Evolutionary conservation across 75 land plant genomes (phyloP).

Genomic region (Cunninghamia lanceolata): DNA sequence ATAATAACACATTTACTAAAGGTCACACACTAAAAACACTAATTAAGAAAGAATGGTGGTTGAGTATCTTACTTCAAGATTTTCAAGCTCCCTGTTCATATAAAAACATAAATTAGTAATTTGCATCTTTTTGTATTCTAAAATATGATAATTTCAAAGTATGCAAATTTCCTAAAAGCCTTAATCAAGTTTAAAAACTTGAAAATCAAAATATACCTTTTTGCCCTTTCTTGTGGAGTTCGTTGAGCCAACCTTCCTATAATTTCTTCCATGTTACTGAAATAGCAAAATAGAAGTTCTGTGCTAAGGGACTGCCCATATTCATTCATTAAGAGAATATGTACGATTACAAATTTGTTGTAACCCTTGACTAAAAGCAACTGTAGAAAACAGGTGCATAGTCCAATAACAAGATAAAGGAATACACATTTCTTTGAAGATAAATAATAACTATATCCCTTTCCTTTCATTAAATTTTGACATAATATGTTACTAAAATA

Average conservation of each 20-base stretch:
- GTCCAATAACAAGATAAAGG: no score
- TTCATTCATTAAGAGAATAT: background rate
- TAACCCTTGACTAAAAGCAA: background rate
- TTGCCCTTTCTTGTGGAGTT: constrained; percentile 70
- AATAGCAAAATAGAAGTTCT: no score
- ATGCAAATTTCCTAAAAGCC: background rate
- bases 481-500: no score
- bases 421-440: no score
- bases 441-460: no score
- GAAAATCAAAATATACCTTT: constrained; percentile 35
- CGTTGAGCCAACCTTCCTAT: constrained; percentile 55
- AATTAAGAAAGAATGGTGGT: background rate
- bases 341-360: background rate
- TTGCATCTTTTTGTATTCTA: background rate
- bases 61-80: constrained; percentile 54
- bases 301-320: no score
- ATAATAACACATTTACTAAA: background rate
- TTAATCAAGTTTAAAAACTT: background rate
- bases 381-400: no score
- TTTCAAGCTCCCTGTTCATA: constrained; percentile 56
- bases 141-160: background rate
- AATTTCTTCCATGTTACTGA: no score
- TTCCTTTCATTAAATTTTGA: no score
- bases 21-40: background rate
- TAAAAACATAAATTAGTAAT: no score